Evolutionary conservation across 305 asterid species (phyloP).

Genomic region (Fraxinus platypoda): DNA sequence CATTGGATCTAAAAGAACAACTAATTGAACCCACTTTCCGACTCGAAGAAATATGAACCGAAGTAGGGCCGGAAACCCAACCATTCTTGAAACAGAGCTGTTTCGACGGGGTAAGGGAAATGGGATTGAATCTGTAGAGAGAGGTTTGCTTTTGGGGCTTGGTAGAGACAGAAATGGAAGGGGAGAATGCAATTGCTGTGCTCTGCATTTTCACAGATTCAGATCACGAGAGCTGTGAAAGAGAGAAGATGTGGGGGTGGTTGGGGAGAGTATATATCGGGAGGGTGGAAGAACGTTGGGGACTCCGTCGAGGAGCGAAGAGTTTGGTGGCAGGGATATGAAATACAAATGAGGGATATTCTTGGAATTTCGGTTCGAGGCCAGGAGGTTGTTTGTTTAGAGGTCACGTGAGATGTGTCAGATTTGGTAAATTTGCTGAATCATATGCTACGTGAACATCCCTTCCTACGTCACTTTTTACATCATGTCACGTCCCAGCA

Average conservation of each 20-base stretch:
- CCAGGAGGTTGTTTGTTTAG: not conserved
- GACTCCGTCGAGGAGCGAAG: not conserved
- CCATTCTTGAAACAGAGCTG: not conserved
- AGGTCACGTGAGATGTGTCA: too few species aligned
- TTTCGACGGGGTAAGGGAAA: slow-evolving; percentile 3
- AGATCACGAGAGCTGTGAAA: not conserved
- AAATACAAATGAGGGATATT: not conserved
- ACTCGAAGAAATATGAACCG: not conserved
- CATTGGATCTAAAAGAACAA: slow-evolving; percentile 28
- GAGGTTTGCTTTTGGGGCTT: slow-evolving; percentile 2
- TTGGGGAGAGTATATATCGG: not conserved
- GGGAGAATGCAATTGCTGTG: slow-evolving; percentile 44
- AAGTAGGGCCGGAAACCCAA: not conserved
- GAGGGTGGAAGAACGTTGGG: not conserved
- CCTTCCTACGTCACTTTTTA: too few species aligned
- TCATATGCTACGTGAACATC: too few species aligned
- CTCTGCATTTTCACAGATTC: slow-evolving; percentile 40
- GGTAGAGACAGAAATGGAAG: slow-evolving; percentile 36
- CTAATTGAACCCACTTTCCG: slow-evolving; percentile 14
- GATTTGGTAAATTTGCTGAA: too few species aligned
- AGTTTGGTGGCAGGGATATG: not conserved
- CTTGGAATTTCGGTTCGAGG: not conserved
- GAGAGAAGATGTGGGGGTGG: not conserved
- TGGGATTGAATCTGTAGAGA: slow-evolving; percentile 15
- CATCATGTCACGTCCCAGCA: too few species aligned